phyloP scores from a whole-genome alignment of 768 basidiomycete genomes.

The Solioccasus polychromus region DNA sequence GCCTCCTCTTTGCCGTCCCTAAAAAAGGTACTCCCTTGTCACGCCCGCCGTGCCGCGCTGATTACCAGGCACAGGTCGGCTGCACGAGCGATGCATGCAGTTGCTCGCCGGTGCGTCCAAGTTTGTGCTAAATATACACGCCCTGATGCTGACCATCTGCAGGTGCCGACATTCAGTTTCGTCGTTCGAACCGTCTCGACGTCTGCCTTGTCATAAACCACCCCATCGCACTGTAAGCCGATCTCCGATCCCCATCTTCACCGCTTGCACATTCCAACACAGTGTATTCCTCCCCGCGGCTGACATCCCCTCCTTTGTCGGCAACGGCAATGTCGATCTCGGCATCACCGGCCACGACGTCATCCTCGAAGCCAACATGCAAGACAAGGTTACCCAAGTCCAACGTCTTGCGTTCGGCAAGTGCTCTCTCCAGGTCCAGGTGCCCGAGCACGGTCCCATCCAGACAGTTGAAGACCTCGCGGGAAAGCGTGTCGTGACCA shows the following conservation, averaged over 20 bases:
- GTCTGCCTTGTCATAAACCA: conserved; percentile 94
- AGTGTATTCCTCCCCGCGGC: conserved; percentile 96
- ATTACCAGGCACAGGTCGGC: conserved; percentile 53
- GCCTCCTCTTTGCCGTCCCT: conserved; percentile 91
- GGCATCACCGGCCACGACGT: conserved; percentile 99
- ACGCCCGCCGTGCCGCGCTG: neutral
- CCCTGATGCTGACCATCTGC: neutral
- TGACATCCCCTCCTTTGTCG: conserved; percentile 98
- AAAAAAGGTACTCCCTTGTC: conserved; percentile 74
- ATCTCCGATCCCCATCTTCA: neutral
- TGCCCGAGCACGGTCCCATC: conserved; percentile 71
- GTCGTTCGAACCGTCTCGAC: conserved; percentile 81
- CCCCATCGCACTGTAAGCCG: conserved; percentile 82
- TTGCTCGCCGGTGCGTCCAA: conserved; percentile 70
- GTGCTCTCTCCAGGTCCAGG: conserved; percentile 87
- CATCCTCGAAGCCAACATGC: conserved; percentile 86
- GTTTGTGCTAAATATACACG: neutral
- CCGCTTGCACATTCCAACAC: neutral
- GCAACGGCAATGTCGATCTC: conserved; percentile 93
- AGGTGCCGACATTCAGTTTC: conserved; percentile 97
- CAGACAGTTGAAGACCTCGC: conserved; percentile 76
- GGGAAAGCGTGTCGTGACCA: conserved; percentile 92
- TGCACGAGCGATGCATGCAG: conserved; percentile 88
- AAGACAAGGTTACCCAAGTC: conserved; percentile 70
- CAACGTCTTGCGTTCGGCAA: conserved; percentile 90